Conservation (phyloP, 2,329 filamentous ascomycete genomes). For the Ustulina deusta region DNA sequence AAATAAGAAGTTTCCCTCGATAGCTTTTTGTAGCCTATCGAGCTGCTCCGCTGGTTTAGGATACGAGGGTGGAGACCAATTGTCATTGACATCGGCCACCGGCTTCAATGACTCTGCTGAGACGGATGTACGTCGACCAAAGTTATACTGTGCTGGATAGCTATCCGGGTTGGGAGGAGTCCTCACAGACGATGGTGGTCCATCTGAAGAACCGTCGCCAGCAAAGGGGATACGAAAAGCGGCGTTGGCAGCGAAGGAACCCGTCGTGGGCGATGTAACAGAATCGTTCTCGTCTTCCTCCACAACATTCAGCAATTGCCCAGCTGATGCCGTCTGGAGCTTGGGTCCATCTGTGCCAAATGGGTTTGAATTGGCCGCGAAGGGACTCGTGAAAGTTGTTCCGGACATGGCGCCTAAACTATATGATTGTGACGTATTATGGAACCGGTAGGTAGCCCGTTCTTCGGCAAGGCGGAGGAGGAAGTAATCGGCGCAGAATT, state of each 20-base stretch:
- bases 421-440: conserved; percentile 50
- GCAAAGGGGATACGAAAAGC: conserved; percentile 67
- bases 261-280: conserved; percentile 79
- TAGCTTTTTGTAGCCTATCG: conserved; percentile 80
- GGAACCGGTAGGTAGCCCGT: conserved; percentile 62
- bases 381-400: conserved; percentile 80
- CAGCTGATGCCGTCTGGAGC: conserved; percentile 42
- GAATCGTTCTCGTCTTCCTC: conserved; percentile 87
- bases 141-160: conserved; percentile 93
- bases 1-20: conserved; percentile 92
- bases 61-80: conserved; percentile 89
- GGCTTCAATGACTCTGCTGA: conserved; percentile 97
- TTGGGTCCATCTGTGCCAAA: conserved; percentile 69
- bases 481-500: conserved; percentile 79
- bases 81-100: conserved; percentile 82
- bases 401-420: conserved; percentile 72
- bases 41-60: conserved; percentile 87
- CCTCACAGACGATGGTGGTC: conserved; percentile 59
- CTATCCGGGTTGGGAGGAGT: conserved; percentile 70
- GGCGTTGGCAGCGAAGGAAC: conserved; percentile 64
- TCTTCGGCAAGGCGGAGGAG: conserved; percentile 73
- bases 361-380: conserved; percentile 76
- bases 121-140: conserved; percentile 92
- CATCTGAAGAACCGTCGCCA: conserved; percentile 60
- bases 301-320: conserved; percentile 69